Conservation (phyloP, 2,329 filamentous ascomycete species). For the Phyllosticta citrichinensis region DNA sequence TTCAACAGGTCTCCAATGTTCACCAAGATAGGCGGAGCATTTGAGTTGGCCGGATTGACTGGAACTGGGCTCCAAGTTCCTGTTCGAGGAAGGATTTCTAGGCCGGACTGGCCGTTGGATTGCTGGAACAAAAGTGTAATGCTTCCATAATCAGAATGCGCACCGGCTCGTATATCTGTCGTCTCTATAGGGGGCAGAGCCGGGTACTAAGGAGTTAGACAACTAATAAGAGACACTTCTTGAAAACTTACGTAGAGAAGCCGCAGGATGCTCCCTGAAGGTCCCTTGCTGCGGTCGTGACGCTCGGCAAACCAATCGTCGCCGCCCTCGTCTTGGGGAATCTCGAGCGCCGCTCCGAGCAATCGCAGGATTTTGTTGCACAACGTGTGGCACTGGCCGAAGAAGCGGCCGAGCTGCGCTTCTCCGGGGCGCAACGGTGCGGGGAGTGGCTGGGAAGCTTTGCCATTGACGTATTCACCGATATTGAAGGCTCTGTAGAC, state of each 20-base stretch:
- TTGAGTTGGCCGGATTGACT: slow-evolving; percentile 45
- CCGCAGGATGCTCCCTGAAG: slow-evolving; percentile 42
- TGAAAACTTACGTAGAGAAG: slow-evolving; percentile 40
- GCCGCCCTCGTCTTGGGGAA: slow-evolving; percentile 30
- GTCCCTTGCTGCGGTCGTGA: slow-evolving; percentile 43
- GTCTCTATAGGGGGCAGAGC: slow-evolving; percentile 33
- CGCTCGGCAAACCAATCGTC: slow-evolving; percentile 49
- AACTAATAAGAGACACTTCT: neutral
- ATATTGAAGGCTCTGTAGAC: slow-evolving; percentile 78
- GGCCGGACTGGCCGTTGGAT: slow-evolving; percentile 62
- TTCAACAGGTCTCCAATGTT: slow-evolving; percentile 64
- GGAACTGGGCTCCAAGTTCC: slow-evolving; percentile 35
- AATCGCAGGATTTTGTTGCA: slow-evolving; percentile 64
- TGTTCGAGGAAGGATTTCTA: slow-evolving; percentile 64
- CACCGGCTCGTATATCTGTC: slow-evolving; percentile 72
- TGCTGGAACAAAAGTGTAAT: slow-evolving; percentile 73
- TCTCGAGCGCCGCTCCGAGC: slow-evolving; percentile 65
- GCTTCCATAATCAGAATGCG: slow-evolving; percentile 72
- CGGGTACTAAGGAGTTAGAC: slow-evolving; percentile 26
- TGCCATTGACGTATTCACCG: slow-evolving; percentile 59
- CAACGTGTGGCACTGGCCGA: slow-evolving; percentile 58
- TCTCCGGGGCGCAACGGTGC: slow-evolving; percentile 50
- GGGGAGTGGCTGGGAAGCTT: slow-evolving; percentile 70
- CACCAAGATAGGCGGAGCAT: slow-evolving; percentile 56
- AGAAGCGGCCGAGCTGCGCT: slow-evolving; percentile 55